Evolutionary conservation across 768 basidiomycete genomes (phyloP).

Genomic region (Myochromella boudieri): DNA sequence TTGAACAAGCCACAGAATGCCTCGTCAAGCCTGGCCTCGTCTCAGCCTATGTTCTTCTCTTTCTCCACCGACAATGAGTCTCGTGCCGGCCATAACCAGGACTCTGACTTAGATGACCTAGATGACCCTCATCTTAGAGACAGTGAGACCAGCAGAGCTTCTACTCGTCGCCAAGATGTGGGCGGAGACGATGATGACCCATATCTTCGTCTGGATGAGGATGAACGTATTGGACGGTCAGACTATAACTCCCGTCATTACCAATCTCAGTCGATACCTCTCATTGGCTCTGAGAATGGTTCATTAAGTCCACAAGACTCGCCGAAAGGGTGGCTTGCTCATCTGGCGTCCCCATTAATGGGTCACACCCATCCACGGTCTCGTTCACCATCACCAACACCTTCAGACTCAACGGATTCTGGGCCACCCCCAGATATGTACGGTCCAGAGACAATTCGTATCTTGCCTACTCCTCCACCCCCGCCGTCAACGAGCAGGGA

Average conservation of each 20-base stretch:
- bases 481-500: conserved; percentile 35
- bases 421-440: conserved; percentile 45
- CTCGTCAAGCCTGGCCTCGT: conserved; percentile 54
- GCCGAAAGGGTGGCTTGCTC: conserved; percentile 69
- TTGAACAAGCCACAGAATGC: conserved; percentile 54
- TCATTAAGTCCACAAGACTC: conserved; percentile 35
- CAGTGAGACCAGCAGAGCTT: conserved; percentile 33
- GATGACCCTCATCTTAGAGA: conserved; percentile 74
- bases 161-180: conserved; percentile 27
- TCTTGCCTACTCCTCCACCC: conserved; percentile 35
- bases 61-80: conserved; percentile 77
- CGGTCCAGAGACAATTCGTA: conserved; percentile 28
- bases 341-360: conserved; percentile 67
- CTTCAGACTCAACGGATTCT: conserved; percentile 42
- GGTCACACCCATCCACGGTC: conserved; percentile 32
- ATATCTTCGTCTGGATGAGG: conserved; percentile 76
- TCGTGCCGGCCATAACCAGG: conserved; percentile 44
- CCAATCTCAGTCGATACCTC: conserved; percentile 35
- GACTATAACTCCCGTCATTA: conserved; percentile 27
- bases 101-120: conserved; percentile 63
- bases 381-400: conserved; percentile 37
- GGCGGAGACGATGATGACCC: conserved; percentile 68
- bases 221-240: conserved; percentile 37
- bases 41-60: conserved; percentile 87
- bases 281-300: conserved; percentile 33